Evolutionary conservation across 768 basidiomycete genomes (phyloP), one percentile per base, ranked within the genome.

Genomic region (Amanita rubescens): DNA sequence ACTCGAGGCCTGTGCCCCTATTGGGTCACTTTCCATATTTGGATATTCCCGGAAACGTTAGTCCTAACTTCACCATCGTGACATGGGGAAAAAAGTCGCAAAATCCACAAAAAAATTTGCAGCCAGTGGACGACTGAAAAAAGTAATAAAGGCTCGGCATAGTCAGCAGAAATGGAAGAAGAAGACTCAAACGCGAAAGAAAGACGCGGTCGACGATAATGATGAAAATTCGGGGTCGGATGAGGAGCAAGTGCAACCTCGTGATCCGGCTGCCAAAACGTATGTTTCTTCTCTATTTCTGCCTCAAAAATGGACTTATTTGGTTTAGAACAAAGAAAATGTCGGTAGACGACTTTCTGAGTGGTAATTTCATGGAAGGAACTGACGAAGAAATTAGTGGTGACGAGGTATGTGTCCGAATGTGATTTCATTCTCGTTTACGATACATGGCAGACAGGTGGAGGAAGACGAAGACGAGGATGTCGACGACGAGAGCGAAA

Each of bases 91-190:
- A 60, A 91, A 87, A 60, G 80, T 83, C 17, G 71, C 80, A 35
- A 94, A 94, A 69, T 81, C 90, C 0, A 87, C 87, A 10, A 84
- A 85, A 64, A 93, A 94, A 71, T 94, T 94, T 60, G 88, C 85
- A 8, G 75, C 89, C 3, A 91, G 88, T 55, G 94, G 94, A 1
- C 84, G 87, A 63, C 81, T 98, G 50, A 90, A 91, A 63, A 87
- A 90, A 59, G 81, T 83, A 17, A 96, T 98, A 48, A 78, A 90
- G 60, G 78, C 84, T 5, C 76, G 94, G n/a, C 80, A 84, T 54
- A 89, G 91, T 60, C 81, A 85, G 61, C 85, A 92, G 62, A 79
- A 90, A 62, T 72, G 81, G 57, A 79, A 81, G 61, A 87, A 85
- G 68, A 84, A 85, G 66, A 74, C 81, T 25, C 78, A 88, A 63